phyloP scores from a whole-genome alignment of 164 flowering plant species.

The Sextonia rubra region DNA sequence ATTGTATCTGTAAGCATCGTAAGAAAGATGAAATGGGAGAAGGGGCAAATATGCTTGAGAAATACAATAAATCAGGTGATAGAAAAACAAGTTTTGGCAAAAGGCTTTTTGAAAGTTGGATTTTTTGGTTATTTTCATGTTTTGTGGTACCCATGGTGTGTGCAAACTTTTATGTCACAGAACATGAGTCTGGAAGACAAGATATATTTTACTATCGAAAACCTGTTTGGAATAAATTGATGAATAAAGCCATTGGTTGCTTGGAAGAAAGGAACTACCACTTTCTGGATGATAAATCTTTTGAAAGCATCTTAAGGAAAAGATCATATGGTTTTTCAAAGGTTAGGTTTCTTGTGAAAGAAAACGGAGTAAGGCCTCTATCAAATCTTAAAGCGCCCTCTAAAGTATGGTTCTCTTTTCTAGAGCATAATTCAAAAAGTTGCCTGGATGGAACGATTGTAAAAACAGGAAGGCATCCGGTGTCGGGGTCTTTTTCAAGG shows the following conservation, averaged over 20 bases:
- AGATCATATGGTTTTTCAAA: conserved; percentile 74
- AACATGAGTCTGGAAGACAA: conserved; percentile 63
- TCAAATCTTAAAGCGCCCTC: conserved; percentile 71
- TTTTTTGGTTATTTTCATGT: conserved; percentile 70
- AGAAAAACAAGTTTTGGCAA: conserved; percentile 23
- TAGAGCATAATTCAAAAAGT: conserved; percentile 3
- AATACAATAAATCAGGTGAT: conserved; percentile 11
- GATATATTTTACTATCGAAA: conserved; percentile 63
- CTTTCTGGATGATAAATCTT: conserved; percentile 33
- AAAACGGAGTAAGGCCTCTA: conserved; percentile 57
- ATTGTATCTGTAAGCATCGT: conserved; percentile 12
- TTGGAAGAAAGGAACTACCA: conserved; percentile 35
- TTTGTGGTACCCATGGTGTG: conserved; percentile 59
- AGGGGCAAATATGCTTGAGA: conserved; percentile 3
- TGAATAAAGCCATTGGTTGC: conserved; percentile 23
- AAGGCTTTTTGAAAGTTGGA: conserved; percentile 51
- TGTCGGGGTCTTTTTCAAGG: not conserved
- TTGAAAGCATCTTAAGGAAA: conserved; percentile 29
- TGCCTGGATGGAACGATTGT: conserved; percentile 7
- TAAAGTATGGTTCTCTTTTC: conserved; percentile 8
- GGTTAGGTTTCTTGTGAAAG: conserved; percentile 72
- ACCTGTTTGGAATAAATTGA: conserved; percentile 55
- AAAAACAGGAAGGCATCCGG: not conserved
- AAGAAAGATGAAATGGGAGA: not conserved
- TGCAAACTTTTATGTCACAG: conserved; percentile 85